Percentiles rank a stretch among this genome's conserved stretches.
These are phyloP conservation scores for Phytopythium kandeliae DNA, from an alignment of 352 stramenopile species.

Conservation along the genomic window DNA sequence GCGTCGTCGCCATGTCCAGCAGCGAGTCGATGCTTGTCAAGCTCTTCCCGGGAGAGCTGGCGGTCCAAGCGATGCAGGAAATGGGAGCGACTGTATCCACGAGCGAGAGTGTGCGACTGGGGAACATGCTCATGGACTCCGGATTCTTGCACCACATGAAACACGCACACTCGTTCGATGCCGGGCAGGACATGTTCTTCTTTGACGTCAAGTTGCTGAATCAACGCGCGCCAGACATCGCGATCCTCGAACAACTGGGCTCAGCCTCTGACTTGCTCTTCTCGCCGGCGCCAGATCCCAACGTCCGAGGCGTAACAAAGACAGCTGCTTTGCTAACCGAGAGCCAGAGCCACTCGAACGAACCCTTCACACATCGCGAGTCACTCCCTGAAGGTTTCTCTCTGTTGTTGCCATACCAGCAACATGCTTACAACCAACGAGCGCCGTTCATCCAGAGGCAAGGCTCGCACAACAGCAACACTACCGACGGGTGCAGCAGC, in stretches of 20 bases:
- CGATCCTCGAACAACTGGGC: background rate
- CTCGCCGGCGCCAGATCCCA: background rate
- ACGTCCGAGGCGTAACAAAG: background rate
- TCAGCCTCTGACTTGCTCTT: background rate
- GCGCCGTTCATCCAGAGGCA: constrained; percentile 8
- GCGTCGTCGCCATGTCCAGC: constrained; percentile 13
- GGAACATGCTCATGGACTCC: constrained; percentile 55
- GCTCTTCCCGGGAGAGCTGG: constrained; percentile 22
- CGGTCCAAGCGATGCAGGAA: constrained; percentile 29
- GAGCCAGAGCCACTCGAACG: background rate
- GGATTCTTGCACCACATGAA: constrained; percentile 50
- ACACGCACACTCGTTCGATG: constrained; percentile 35
- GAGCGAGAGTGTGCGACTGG: constrained; percentile 36
- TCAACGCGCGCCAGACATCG: background rate
- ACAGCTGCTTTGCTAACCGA: background rate
- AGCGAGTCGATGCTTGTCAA: constrained; percentile 11
- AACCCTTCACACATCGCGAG: background rate
- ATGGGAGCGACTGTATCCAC: constrained; percentile 29
- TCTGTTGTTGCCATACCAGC: constrained; percentile 13
- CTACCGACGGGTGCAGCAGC: constrained; percentile 10
- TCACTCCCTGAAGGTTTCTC: background rate
- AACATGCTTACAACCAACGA: background rate
- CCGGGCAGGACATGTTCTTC: constrained; percentile 31
- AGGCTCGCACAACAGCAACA: background rate
- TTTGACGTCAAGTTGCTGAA: constrained; percentile 41